Percentiles rank a stretch among this genome's conserved stretches.
Evolutionary conservation across 306 rosid genomes (phyloP).

Genomic region (Castanea sativa): DNA sequence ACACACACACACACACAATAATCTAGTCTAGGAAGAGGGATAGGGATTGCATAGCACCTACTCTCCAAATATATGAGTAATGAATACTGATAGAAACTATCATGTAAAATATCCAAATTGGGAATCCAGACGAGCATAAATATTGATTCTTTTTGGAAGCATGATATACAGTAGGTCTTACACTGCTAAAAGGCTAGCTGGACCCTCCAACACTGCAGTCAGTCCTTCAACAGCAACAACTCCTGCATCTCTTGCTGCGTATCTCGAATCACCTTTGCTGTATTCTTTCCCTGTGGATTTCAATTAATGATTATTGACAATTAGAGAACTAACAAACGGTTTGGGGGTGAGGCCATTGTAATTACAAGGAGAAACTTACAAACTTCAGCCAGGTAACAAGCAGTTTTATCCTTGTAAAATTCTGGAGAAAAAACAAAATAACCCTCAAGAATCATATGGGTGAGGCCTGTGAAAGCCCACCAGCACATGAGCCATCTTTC

Average conservation of each 20-base stretch:
- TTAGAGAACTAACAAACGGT: not conserved
- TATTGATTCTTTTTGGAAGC: not conserved
- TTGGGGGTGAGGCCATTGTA: not conserved
- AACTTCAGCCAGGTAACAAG: conserved; percentile 76
- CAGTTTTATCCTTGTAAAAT: conserved; percentile 74
- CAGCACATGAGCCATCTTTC: conserved; percentile 89
- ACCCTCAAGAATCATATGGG: conserved; percentile 74
- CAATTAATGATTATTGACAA: conserved; percentile 8
- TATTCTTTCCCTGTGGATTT: conserved; percentile 83
- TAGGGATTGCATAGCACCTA: not conserved
- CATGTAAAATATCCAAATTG: not conserved
- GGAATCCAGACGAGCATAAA: not conserved
- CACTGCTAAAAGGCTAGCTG: conserved; percentile 80
- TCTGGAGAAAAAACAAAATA: conserved; percentile 79
- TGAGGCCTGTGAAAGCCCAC: conserved; percentile 97
- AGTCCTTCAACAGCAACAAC: conserved; percentile 72
- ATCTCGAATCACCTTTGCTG: conserved; percentile 98
- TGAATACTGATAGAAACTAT: not conserved
- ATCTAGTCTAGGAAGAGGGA: not conserved
- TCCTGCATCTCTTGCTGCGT: conserved; percentile 68
- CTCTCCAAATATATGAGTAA: not conserved
- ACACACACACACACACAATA: not conserved
- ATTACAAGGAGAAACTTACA: conserved; percentile 50
- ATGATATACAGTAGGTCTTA: conserved; percentile 42
- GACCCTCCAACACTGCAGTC: conserved; percentile 78